Evolutionary conservation across 768 basidiomycete genomes (phyloP), one percentile per base, ranked within the genome.

Genomic region (Auricularia sp.): DNA sequence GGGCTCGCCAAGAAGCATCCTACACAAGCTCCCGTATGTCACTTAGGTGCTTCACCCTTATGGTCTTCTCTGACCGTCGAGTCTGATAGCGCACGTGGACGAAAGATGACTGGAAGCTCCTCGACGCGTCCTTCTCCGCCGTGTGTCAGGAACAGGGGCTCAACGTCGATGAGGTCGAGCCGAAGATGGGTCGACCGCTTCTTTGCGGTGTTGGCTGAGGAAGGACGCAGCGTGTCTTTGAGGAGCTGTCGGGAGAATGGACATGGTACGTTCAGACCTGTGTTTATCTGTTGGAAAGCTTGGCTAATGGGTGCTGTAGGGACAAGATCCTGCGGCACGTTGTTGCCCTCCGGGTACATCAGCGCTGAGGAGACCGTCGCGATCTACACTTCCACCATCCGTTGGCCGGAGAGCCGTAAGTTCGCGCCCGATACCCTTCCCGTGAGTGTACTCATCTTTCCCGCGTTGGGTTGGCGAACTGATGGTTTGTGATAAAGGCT

Each of bases 351-450:
- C 70, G 95, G 89, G 3, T 99, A 99, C 74, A 85, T 99, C 68
- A 98, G 92, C 69, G 94, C 96, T 11, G 97, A 98, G 74, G 97
- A 98, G 73, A 97, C 96, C 62, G 96, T 98, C 23, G 97, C 97
- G 3, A 94, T 98, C 72, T 99, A 98, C 76, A 96, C 96, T 0
- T 93, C 95, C 7, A 98, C 96, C 0, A 96, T 98, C 2, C 96
- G 98, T 76, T 99, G 97, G 97, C 81, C 98, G 29, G 97, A 99
- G 76, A 93, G 90, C 70, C 84, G 96, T 70, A 98, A 98, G 74
- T 98, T 98, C 76, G 90, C 94, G 5, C 96, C 96, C 97, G 2
- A 99, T 99, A 70, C 97, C 97, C 44, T 99, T 99, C 87, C 97
- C 97, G 81, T 90, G 72, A 71, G 87, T 75, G 8, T 39, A 42